phyloP scores from a whole-genome alignment of 352 stramenopile genomes.

The Globisporangium cylindrosporum region DNA sequence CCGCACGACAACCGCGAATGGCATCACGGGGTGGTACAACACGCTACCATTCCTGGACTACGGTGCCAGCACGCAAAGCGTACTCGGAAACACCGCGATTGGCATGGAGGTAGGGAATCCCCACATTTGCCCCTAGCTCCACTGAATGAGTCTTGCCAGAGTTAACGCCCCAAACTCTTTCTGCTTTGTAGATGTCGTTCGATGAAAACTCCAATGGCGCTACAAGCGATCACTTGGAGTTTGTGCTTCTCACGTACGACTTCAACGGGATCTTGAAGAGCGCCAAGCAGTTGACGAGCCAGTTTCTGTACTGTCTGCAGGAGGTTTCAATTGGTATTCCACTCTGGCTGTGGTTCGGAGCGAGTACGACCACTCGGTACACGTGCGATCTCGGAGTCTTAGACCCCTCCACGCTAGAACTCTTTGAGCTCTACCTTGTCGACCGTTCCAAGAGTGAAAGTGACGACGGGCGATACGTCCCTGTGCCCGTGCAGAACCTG shows the following conservation, averaged over 20 bases:
- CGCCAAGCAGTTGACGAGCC: slow-evolving; percentile 59
- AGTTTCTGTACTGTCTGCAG: slow-evolving; percentile 82
- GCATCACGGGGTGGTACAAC: slow-evolving; percentile 57
- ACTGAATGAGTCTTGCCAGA: neutral
- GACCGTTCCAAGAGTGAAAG: slow-evolving; percentile 60
- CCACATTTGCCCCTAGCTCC: too few relatives aligned
- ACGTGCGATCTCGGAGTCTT: slow-evolving; percentile 57
- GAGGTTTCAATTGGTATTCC: slow-evolving; percentile 20
- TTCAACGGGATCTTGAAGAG: slow-evolving; percentile 87
- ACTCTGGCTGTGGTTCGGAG: slow-evolving; percentile 82
- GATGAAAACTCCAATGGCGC: slow-evolving; percentile 42
- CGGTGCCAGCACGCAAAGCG: slow-evolving; percentile 38
- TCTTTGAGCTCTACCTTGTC: slow-evolving; percentile 92
- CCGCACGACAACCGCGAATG: slow-evolving; percentile 39
- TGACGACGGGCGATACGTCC: slow-evolving; percentile 60
- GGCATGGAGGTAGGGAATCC: slow-evolving; percentile 52
- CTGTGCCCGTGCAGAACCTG: slow-evolving; percentile 86
- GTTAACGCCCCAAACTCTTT: neutral
- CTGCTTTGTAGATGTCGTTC: slow-evolving; percentile 69
- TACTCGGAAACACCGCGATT: slow-evolving; percentile 69
- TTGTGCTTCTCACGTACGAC: slow-evolving; percentile 84
- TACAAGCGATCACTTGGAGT: slow-evolving; percentile 68
- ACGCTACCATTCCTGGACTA: slow-evolving; percentile 92
- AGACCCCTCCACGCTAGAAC: slow-evolving; percentile 34
- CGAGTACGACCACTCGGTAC: slow-evolving; percentile 64